Percentiles rank a stretch among this genome's conserved stretches.
Conservation (phyloP, 768 basidiomycete genomes). For the Pulveroboletus frians region DNA sequence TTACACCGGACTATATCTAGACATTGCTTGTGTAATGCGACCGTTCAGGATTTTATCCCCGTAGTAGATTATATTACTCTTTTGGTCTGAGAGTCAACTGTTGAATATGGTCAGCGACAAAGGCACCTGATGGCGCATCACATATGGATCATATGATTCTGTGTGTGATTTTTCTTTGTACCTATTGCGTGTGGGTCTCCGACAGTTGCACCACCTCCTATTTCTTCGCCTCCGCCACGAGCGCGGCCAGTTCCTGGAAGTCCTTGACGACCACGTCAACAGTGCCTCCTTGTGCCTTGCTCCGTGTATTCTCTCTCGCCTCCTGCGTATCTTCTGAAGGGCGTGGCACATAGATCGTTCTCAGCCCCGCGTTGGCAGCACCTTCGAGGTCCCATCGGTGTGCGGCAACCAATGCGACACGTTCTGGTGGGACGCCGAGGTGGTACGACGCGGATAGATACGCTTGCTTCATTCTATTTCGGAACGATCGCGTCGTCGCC, state of each 20-base stretch:
- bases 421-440: constrained; percentile 40
- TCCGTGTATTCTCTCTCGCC: constrained; percentile 30
- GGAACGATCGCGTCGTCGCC: no score
- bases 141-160: no score
- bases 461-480: constrained; percentile 36
- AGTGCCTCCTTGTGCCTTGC: constrained; percentile 50
- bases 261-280: constrained; percentile 53
- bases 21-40: no score
- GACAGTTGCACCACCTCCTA: neutral
- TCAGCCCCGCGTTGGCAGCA: constrained; percentile 49
- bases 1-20: no score
- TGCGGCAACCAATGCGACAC: constrained; percentile 61
- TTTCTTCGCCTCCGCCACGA: constrained; percentile 15
- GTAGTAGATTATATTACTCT: no score
- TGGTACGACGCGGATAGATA: constrained; percentile 49
- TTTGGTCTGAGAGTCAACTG: no score
- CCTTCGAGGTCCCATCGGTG: constrained; percentile 55
- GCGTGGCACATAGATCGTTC: constrained; percentile 55
- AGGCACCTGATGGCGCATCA: no score
- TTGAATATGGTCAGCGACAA: no score
- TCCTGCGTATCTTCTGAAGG: constrained; percentile 39
- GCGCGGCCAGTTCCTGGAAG: constrained; percentile 44
- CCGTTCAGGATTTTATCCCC: no score
- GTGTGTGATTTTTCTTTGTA: no score
- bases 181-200: no score